phyloP scores from a whole-genome alignment of 1,284 basidiomycete genomes.

The Trametes sp. region DNA sequence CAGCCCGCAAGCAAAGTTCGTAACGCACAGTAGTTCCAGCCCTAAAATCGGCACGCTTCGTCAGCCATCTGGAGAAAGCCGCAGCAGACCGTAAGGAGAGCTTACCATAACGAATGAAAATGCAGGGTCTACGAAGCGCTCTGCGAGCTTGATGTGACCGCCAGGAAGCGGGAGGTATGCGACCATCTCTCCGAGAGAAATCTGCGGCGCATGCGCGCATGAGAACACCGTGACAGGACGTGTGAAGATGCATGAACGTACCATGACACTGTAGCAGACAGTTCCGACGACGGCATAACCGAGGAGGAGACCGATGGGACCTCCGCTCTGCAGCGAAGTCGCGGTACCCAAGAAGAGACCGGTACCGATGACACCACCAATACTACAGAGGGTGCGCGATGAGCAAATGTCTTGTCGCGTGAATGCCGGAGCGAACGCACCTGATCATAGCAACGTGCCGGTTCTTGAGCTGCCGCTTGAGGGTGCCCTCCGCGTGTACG shows the following conservation, averaged over 20 bases:
- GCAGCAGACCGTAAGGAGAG: neutral
- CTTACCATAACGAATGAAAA: conserved; percentile 67
- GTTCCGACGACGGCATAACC: conserved; percentile 69
- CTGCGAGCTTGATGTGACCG: conserved; percentile 73
- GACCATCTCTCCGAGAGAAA: conserved; percentile 68
- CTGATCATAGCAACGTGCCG: conserved; percentile 51
- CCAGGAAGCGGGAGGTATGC: conserved; percentile 74
- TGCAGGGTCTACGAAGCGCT: conserved; percentile 75
- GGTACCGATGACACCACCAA: conserved; percentile 74
- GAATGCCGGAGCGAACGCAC: conserved; percentile 32
- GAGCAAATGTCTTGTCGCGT: neutral
- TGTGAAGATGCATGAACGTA: conserved; percentile 21
- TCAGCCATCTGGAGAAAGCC: neutral
- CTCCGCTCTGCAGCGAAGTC: conserved; percentile 59
- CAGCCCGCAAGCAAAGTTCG: too few relatives aligned
- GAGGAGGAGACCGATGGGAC: conserved; percentile 67
- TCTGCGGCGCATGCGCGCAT: conserved; percentile 36
- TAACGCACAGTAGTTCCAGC: conserved; percentile 67
- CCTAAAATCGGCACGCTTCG: conserved; percentile 35
- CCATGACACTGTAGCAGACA: conserved; percentile 62
- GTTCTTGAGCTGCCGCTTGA: conserved; percentile 48
- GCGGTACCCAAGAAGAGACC: conserved; percentile 75
- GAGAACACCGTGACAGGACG: conserved; percentile 4
- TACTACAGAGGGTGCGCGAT: conserved; percentile 35
- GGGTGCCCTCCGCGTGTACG: conserved; percentile 25